Evolutionary conservation across 768 basidiomycete genomes (phyloP).

Genomic region (Boletus huronensis): DNA sequence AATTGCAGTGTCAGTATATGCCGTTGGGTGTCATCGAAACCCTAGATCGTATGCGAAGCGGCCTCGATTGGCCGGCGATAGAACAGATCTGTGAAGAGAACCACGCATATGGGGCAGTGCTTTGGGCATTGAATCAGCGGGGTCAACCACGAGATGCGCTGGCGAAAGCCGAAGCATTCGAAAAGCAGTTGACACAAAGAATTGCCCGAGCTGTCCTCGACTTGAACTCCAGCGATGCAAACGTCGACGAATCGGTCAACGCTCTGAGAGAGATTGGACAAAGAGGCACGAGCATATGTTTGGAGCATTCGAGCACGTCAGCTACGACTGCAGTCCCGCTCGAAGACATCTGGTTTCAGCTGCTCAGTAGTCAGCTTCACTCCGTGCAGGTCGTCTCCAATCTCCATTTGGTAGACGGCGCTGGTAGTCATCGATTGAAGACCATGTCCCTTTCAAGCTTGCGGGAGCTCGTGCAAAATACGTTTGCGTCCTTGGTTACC

Average conservation of each 20-base stretch:
- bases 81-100: conserved; percentile 63
- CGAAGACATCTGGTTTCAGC: conserved; percentile 88
- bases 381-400: conserved; percentile 68
- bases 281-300: conserved; percentile 65
- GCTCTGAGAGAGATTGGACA: conserved; percentile 57
- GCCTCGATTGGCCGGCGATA: conserved; percentile 54
- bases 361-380: conserved; percentile 79
- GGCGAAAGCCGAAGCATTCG: conserved; percentile 57
- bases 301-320: conserved; percentile 53
- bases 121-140: conserved; percentile 73
- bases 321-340: conserved; percentile 42
- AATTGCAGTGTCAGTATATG: conserved; percentile 69
- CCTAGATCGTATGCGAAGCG: conserved; percentile 49
- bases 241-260: conserved; percentile 38
- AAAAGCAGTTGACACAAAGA: conserved; percentile 45
- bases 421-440: conserved; percentile 19
- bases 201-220: conserved; percentile 40
- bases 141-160: conserved; percentile 67
- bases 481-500: conserved; percentile 82
- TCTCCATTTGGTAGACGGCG: conserved; percentile 30
- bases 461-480: conserved; percentile 76
- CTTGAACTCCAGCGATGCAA: conserved; percentile 11
- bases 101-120: conserved; percentile 66
- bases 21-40: conserved; percentile 59
- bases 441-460: conserved; percentile 43